These are phyloP conservation scores for Plenodomus lindquistii DNA, from an alignment of 2,329 filamentous ascomycete species.

Conservation along the genomic window DNA sequence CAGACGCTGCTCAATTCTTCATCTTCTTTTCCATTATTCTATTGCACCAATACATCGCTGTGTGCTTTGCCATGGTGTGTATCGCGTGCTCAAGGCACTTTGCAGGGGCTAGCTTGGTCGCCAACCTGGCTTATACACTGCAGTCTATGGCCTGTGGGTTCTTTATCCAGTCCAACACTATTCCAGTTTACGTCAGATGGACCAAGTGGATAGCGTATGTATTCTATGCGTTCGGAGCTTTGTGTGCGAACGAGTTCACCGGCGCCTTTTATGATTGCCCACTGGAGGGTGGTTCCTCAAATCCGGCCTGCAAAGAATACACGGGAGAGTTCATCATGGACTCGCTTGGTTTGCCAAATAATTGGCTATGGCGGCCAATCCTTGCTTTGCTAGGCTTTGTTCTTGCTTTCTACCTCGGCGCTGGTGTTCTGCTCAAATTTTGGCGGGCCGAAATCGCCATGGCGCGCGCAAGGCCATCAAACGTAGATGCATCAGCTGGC, in stretches of 20 bases:
- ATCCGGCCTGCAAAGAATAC: constrained; percentile 70
- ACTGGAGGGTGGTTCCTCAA: constrained; percentile 60
- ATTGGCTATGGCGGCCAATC: constrained; percentile 71
- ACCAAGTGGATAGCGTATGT: constrained; percentile 69
- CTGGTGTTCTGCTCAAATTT: constrained; percentile 66
- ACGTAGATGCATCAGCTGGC: constrained; percentile 66
- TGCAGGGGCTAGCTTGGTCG: constrained; percentile 70
- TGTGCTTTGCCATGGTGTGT: constrained; percentile 71
- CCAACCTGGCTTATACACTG: constrained; percentile 72
- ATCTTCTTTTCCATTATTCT: constrained; percentile 71
- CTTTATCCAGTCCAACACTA: constrained; percentile 73
- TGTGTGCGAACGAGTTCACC: constrained; percentile 73
- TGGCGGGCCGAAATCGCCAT: constrained; percentile 71
- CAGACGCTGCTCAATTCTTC: constrained; percentile 67
- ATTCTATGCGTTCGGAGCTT: constrained; percentile 72
- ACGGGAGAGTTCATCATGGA: constrained; percentile 71
- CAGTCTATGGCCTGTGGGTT: constrained; percentile 77
- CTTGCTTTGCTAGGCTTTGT: constrained; percentile 65
- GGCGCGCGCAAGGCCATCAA: constrained; percentile 60
- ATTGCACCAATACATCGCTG: constrained; percentile 72
- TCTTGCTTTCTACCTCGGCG: constrained; percentile 64
- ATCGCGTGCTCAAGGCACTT: constrained; percentile 70
- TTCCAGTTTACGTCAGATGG: constrained; percentile 79
- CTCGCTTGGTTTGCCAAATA: constrained; percentile 66
- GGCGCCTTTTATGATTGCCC: constrained; percentile 76